phyloP scores from a whole-genome alignment of 495 filamentous ascomycete genomes.

The Aspergillus homomorphus region DNA sequence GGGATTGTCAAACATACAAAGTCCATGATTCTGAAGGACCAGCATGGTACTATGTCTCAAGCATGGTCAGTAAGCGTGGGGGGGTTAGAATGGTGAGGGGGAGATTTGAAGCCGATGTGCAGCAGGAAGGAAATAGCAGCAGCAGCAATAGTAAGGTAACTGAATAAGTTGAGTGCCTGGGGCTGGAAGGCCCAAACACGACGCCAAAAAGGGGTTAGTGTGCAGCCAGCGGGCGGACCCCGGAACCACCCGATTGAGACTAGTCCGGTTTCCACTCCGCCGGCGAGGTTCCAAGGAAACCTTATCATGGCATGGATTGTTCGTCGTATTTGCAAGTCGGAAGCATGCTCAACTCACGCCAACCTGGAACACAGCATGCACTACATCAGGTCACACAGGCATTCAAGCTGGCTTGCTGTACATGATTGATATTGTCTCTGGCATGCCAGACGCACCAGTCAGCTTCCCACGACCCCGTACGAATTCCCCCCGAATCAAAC shows the following conservation, averaged over 20 bases:
- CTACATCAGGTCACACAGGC: too few species aligned
- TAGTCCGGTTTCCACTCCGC: neutral
- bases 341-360: too few species aligned
- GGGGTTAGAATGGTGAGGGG: neutral
- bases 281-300: too few species aligned
- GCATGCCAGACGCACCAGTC: too few species aligned
- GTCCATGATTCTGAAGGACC: conserved; percentile 35
- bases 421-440: too few species aligned
- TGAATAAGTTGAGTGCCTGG: neutral
- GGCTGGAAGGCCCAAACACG: neutral
- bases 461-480: too few species aligned
- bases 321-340: neutral
- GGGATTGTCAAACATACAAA: conserved; percentile 31
- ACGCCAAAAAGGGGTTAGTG: neutral
- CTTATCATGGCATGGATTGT: too few species aligned
- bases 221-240: neutral
- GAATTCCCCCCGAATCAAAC: too few species aligned
- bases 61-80: conserved; percentile 14
- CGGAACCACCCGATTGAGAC: neutral
- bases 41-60: conserved; percentile 31
- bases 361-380: too few species aligned
- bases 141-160: neutral
- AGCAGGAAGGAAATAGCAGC: neutral
- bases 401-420: too few species aligned
- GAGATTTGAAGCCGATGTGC: neutral